Base-by-base conservation (phyloP, 2,329 filamentous ascomycete species). In the Trichoderma aggressivum region DNA sequence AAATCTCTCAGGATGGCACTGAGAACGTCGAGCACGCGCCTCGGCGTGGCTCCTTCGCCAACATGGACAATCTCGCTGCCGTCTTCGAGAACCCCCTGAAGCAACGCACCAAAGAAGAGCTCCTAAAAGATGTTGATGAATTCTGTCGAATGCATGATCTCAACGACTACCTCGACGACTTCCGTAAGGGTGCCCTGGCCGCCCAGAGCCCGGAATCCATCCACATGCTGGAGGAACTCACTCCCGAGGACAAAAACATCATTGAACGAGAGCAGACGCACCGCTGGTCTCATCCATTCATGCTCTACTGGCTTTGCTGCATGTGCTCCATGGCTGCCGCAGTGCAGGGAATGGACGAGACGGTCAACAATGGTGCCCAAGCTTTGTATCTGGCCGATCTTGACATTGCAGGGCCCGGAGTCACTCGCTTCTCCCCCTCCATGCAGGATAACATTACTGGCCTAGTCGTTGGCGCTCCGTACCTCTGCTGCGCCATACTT, bases 371-470 rank as follows among this genome's bases (percentile, higher is more conserved):
- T 74, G 88, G 88, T 26, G 89, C 89, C 78, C 89, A 91, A 74
- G 83, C 89, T 32, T 80, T 77, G 28, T 81, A 81, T 65, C 58
- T 91, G 0, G 89, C 91, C 74, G 89, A 89, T 74, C 89, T 90
- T 86, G 88, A 91, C 75, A 87, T 90, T 77, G 89, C 88, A 0
- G 89, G 89, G 3, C 88, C 90, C 61, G 90, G 90, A 72, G 89
- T 89, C 47, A 89, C 88, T 3, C 89, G 91, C 73, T 83, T 89
- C 50, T 81, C 77, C 12, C 80, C 80, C 56, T 81, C 79, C 11
- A 10, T 65, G 0, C 78, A 79, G 7, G 81, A 81, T 16, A 18
- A 73, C 0, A 78, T 81, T 72, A 60, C 81, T 24, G 77, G 78
- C 0, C 60, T 75, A 24, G 50, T 75, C 32, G 71, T 72, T 26